These are phyloP conservation scores for Suillus bovinus DNA, from an alignment of 768 basidiomycete genomes.

Conservation along the genomic window DNA sequence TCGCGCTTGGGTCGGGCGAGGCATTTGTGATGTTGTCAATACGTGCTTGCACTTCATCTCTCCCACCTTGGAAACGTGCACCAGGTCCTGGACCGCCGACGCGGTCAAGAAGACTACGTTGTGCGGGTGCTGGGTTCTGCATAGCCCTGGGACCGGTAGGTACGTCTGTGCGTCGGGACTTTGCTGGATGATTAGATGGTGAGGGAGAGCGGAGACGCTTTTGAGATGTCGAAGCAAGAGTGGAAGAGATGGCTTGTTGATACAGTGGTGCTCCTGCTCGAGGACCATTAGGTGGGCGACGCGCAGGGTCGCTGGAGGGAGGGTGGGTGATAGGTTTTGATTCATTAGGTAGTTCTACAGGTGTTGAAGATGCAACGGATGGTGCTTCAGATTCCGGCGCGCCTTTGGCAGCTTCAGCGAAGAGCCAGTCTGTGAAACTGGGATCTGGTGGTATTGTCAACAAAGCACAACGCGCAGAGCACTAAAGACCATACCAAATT, in stretches of 20 bases:
- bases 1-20: slow-evolving; percentile 45
- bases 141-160: slow-evolving; percentile 89
- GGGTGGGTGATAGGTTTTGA: slow-evolving; percentile 31
- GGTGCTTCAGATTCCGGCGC: slow-evolving; percentile 51
- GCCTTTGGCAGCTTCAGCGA: slow-evolving; percentile 75
- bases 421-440: slow-evolving; percentile 89
- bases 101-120: slow-evolving; percentile 77
- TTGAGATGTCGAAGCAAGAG: slow-evolving; percentile 54
- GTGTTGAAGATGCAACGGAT: slow-evolving; percentile 29
- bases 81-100: slow-evolving; percentile 59
- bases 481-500: slow-evolving; percentile 58
- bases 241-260: slow-evolving; percentile 74
- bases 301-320: slow-evolving; percentile 30
- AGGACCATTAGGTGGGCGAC: slow-evolving; percentile 45
- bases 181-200: slow-evolving; percentile 66
- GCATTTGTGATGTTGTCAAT: slow-evolving; percentile 75
- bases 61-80: slow-evolving; percentile 36
- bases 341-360: slow-evolving; percentile 28
- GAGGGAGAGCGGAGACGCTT: slow-evolving; percentile 68
- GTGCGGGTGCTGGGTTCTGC: slow-evolving; percentile 43
- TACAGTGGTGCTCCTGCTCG: slow-evolving; percentile 59
- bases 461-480: slow-evolving; percentile 5
- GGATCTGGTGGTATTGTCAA: slow-evolving; percentile 48
- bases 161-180: slow-evolving; percentile 70
- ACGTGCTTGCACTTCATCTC: slow-evolving; percentile 75